Evolutionary conservation across 331 rosid genomes (phyloP).

Genomic region (Malus hybrid): DNA sequence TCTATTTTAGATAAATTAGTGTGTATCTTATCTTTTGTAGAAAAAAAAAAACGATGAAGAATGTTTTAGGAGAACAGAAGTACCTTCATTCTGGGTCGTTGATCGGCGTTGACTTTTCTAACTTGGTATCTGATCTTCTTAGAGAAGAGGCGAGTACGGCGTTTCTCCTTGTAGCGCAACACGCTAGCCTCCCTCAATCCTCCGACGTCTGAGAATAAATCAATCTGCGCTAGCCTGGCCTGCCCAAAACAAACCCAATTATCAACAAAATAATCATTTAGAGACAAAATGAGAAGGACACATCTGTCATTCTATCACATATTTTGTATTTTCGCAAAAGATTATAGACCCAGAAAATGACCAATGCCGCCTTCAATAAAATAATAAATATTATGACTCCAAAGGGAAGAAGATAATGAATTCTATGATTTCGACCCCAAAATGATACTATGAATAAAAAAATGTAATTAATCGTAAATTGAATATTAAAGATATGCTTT

Average conservation of each 20-base stretch:
- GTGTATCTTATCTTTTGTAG: not conserved
- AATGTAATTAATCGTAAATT: not conserved
- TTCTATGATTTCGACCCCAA: not conserved
- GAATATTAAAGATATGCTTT: not conserved
- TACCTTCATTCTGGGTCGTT: constrained; percentile 97
- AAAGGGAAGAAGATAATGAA: not conserved
- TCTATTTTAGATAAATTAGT: not conserved
- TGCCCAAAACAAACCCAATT: constrained; percentile 21
- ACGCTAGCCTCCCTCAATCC: constrained; percentile 88
- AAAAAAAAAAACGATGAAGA: not conserved
- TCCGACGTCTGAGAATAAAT: constrained; percentile 58
- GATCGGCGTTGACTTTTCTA: constrained; percentile 80
- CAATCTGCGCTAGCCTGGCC: constrained; percentile 75
- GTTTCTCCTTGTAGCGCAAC: constrained; percentile 80
- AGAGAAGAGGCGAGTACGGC: constrained; percentile 71
- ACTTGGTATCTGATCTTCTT: constrained; percentile 97
- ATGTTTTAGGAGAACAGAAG: not conserved
- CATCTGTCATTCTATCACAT: not conserved
- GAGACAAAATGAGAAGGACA: not conserved
- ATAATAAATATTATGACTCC: not conserved
- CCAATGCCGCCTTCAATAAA: not conserved
- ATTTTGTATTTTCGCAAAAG: no score
- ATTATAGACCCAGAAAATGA: not conserved
- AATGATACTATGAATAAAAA: not conserved
- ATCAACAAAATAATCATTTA: not conserved